Evolutionary conservation across 2,329 filamentous ascomycete genomes (phyloP).

Genomic region (Aspergillus texensis): DNA sequence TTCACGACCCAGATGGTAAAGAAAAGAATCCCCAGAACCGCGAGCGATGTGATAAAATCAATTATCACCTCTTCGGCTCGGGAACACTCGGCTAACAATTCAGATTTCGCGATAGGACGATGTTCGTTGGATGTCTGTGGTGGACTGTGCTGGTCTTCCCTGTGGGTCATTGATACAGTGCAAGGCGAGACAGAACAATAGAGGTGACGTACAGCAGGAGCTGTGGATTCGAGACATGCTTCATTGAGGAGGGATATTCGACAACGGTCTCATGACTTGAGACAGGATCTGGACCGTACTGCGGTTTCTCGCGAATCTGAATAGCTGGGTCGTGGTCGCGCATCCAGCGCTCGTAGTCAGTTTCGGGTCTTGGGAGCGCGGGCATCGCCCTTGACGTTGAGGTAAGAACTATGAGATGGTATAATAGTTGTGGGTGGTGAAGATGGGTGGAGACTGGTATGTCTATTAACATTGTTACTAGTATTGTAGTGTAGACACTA

Average conservation of each 20-base stretch:
- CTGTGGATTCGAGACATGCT: neutral
- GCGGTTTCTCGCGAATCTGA: neutral
- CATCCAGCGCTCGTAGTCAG: neutral
- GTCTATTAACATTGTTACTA: neutral
- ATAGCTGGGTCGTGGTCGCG: neutral
- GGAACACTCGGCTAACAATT: neutral
- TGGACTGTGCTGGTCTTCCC: neutral
- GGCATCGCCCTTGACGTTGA: neutral
- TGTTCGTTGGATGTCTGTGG: neutral
- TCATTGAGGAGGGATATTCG: neutral
- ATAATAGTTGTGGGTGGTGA: neutral
- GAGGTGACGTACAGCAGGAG: neutral
- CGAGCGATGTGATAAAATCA: neutral
- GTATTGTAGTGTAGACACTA: neutral
- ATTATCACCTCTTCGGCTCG: too few relatives aligned
- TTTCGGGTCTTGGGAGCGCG: neutral
- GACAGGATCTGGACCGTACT: neutral
- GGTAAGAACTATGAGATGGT: neutral
- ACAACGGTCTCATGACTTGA: too few relatives aligned
- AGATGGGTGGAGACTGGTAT: neutral
- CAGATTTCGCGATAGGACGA: neutral
- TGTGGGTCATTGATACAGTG: neutral
- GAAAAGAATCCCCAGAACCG: neutral
- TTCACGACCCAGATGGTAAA: neutral
- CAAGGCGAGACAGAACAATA: neutral